Evolutionary conservation across 495 filamentous ascomycete genomes (phyloP), one percentile per base, ranked within the genome.

Genomic region (Trichoderma erinaceum): DNA sequence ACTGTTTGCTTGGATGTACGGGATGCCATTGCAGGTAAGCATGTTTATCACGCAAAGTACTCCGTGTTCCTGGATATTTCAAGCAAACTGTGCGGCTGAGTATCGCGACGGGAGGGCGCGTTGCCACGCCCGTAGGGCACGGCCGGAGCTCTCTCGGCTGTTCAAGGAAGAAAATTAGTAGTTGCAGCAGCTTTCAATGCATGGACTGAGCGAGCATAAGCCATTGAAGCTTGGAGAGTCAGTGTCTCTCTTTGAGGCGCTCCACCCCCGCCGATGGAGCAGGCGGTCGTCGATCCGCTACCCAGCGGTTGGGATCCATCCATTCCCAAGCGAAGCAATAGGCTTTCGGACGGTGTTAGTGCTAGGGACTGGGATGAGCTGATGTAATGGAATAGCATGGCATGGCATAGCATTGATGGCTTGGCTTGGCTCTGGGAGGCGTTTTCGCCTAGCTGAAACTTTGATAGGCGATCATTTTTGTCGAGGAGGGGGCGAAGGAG

Each of bases 191-290:
- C 29, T 29, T 29, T 11, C 7, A 61, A 13, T 29, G 25, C 52
- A 61, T 13, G 16, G 25, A 15, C 25, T n/a, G n/a, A n/a, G n/a
- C 15, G n/a, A 27, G 52, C 52, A 61, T 61, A n/a, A 18, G 16
- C 21, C 16, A 52, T 21, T 6, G 35, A 38, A 38, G 35, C 35
- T 38, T 29, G 35, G 35, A 5, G 35, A 38, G 3, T 38, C 3
- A 38, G 7, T 38, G 4, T 48, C n/a, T 15, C 13, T 15, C 1
- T 29, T 48, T 48, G 44, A 13, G 4, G 44, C 44, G 12, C 56
- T 61, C 56, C 56, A 61, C 56, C 56, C 56, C 56, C 56, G 56
- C 56, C 56, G 56, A 61, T 61, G 56, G 27, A 25, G 25, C 56
- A 21, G 48, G 44, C 21, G 16, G 18, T 12, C 23, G 50, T 61